Evolutionary conservation across 192 early-diverging fungal genomes (phyloP), one percentile per base, ranked within the genome.

Genomic region (Mortierella claussenii): DNA sequence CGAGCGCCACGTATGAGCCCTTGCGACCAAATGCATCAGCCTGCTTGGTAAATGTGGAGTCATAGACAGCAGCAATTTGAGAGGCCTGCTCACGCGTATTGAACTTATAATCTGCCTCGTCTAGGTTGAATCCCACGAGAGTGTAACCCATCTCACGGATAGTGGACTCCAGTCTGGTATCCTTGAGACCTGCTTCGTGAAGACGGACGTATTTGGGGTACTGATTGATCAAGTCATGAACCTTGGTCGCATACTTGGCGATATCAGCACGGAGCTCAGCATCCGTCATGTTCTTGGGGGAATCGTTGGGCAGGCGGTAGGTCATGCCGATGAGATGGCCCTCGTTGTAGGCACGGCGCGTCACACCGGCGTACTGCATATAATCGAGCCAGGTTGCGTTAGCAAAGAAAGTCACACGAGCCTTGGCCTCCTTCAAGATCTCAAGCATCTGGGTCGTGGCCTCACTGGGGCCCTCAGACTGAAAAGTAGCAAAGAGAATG

Each of bases 271-370:
- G 52, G 45, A 85, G 70, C 47, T 85, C 64, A n/a, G 59, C 53
- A 26, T 85, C 79, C 7, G 75, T 73, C 69, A 82, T 71, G 34
- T 49, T 36, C 32, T 74, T 59, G 21, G 83, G 79, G 3, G 75
- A 69, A 26, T 85, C 83, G 28, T 79, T 68, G n/a, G 83, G 83
- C 18, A 82, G 48, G 37, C 83, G 83, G 55, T 85, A 85, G 44
- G 81, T 85, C 83, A 85, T 85, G 17, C 83, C 83, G 62, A 85
- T 85, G 37, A 82, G 69, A 48, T 85, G 83, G n/a, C 83, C 83
- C 28, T 85, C 81, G 44, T 59, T 85, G 65, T 85, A 85, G 50
- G 83, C 81, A 45, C 83, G 83, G 24, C 82, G 83, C 26, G 82
- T 66, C 32, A 85, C 79, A 28, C 80, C 80, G 3, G 83, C 83